Evolutionary conservation across 1,284 basidiomycete genomes (phyloP), one percentile per base, ranked within the genome.

Genomic region (Afroboletus lepidellus): DNA sequence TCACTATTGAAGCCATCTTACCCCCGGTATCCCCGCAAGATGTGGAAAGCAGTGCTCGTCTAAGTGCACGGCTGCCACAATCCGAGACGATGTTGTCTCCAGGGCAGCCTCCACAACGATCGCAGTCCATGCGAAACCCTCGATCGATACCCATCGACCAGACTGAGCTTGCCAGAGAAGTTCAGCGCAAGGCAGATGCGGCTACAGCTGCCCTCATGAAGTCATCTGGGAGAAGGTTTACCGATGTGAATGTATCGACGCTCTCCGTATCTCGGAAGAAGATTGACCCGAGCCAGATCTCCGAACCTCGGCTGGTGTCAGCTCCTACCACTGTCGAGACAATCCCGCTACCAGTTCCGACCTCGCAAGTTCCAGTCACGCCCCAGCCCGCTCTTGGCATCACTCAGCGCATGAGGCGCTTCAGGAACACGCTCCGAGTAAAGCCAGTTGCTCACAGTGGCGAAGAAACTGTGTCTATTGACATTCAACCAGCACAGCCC

Each of bases 301-400:
- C 87, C 5, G 82, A 77, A 25, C 89, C 89, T 6, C 81, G 74
- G 20, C 74, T 91, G 15, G 75, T 92, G 5, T 88, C 85, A 25
- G 80, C 86, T 0, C 84, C 90, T 2, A 84, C 85, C 4, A 89
- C 84, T 57, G 81, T 91, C 23, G 86, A 90, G 60, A 81, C 85
- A 3, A 79, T 91, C 51, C 85, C 88, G 20, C 70, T 87, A 43
- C 81, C 77, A 33, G 73, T 75, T 4, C 58, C 67, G 25, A 68
- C 66, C n/a, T 58, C 69, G 23, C 66, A 67, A 53, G 64, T 66
- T 21, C 50, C 63, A 38, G 50, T 59, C 30, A 58, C 27, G 39
- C 50, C 57, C 60, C 73, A 60, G 66, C 68, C 48, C 58, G 75
- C 51, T 72, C 74, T 41, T 77, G 84, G 69, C 44, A 78, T 83